phyloP scores from a whole-genome alignment of 1,284 basidiomycete species.

The Apiotrichum mycotoxinovorans region DNA sequence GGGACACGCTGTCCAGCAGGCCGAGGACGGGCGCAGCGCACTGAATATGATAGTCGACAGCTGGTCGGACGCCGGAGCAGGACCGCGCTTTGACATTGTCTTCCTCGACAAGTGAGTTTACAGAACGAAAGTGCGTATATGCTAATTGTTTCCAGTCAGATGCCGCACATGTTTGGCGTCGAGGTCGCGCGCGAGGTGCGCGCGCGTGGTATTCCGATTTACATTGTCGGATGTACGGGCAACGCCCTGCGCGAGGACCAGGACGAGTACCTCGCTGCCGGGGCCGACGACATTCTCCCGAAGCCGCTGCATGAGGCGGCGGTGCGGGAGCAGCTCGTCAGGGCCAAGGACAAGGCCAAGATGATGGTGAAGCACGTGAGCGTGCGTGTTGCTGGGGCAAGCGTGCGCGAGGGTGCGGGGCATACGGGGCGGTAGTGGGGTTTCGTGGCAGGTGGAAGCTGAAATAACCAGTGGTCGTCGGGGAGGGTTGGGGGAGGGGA shows the following conservation, averaged over 20 bases:
- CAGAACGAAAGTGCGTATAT: not conserved
- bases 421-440: no score
- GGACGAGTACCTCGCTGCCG: constrained; percentile 70
- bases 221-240: constrained; percentile 65
- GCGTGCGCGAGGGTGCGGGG: not conserved
- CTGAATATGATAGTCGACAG: constrained; percentile 61
- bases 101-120: constrained; percentile 70
- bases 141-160: constrained; percentile 32
- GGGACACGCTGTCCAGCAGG: constrained; percentile 71
- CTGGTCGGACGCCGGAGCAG: constrained; percentile 9
- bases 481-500: no score
- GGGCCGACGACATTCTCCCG: constrained; percentile 57
- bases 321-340: constrained; percentile 12
- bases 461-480: no score
- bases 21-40: constrained; percentile 80
- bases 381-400: not conserved
- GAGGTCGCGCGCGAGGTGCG: constrained; percentile 66
- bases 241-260: constrained; percentile 63
- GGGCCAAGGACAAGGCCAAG: not conserved
- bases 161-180: constrained; percentile 71
- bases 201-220: constrained; percentile 63
- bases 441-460: no score
- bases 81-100: constrained; percentile 56
- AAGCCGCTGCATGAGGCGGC: constrained; percentile 45
- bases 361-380: not conserved